Evolutionary conservation across 2,329 filamentous ascomycete species (phyloP), one percentile per base, ranked within the genome.

Genomic region (Ilyonectria robusta): DNA sequence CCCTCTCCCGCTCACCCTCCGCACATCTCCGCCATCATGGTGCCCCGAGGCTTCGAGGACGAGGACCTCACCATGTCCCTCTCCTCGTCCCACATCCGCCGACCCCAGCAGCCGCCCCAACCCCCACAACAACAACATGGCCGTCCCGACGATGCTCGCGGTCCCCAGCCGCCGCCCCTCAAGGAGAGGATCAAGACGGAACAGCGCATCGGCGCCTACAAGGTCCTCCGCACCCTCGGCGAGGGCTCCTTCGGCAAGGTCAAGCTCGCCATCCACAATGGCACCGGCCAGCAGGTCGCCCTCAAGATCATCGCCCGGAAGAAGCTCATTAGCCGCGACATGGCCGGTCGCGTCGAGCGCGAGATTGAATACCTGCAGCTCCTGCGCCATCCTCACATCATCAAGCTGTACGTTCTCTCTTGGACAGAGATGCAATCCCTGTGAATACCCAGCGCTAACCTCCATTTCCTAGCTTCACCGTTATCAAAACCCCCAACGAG

Each of bases 241-340:
- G 96, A 99, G 83, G 96, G 96, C 53, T 98, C 95, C 3, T 99
- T 99, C 80, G 96, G 96, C 76, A 99, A 99, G 84, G 96, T 99
- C 80, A 98, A 98, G 86, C 89, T 99, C 75, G 96, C 96, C 23
- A 93, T 95, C 47, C 96, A 99, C 80, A 91, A 94, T 77, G 91
- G 94, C 73, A 98, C 94, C 73, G 93, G 93, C 71, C 95, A 98
- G 81, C 94, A 98, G 84, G 96, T 99, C 57, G 96, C 96, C 31
- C 88, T 99, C 78, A 99, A 99, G 87, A 98, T 98, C 78, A 99
- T 99, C 78, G 93, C 94, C 47, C 90, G 96, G 72, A 96, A 96
- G 85, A 97, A 98, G 85, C 88, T 99, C 77, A 94, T 98, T 75
- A 98, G 95, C 74, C 89, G 95, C 77, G 96, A 99, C 82, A 98